A percentile compares a stretch with the other conserved stretches of the same genome.
Conservation (phyloP, 2,329 filamentous ascomycete species). For the Cryoendolithus antarcticus region DNA sequence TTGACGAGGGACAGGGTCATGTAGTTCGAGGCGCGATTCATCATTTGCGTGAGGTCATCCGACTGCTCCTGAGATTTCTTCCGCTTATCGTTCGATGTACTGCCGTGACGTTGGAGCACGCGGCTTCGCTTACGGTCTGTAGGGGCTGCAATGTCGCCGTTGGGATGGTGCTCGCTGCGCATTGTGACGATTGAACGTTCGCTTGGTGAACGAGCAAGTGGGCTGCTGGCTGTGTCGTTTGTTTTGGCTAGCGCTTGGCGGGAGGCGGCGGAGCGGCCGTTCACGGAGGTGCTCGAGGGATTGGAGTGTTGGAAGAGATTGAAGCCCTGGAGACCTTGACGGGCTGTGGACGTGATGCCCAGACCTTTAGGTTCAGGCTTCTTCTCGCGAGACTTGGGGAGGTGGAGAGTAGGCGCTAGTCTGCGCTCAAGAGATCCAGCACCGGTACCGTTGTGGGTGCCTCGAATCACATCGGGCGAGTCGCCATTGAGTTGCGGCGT, state of each 20-base stretch:
- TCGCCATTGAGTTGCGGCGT: neutral
- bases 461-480: neutral
- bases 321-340: slow-evolving; percentile 26
- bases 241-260: slow-evolving; percentile 14
- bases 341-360: slow-evolving; percentile 15
- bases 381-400: slow-evolving; percentile 25
- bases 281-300: slow-evolving; percentile 14
- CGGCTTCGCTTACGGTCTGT: slow-evolving; percentile 23
- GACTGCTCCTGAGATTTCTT: slow-evolving; percentile 49
- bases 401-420: slow-evolving; percentile 65
- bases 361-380: slow-evolving; percentile 20
- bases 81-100: slow-evolving; percentile 8
- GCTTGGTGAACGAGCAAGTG: slow-evolving; percentile 22
- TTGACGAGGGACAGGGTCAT: slow-evolving; percentile 96
- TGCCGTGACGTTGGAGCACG: slow-evolving; percentile 6
- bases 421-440: slow-evolving; percentile 69
- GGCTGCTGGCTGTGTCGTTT: slow-evolving; percentile 9
- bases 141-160: slow-evolving; percentile 7
- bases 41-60: slow-evolving; percentile 94
- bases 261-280: slow-evolving; percentile 11
- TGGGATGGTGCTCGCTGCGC: slow-evolving; percentile 10
- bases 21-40: slow-evolving; percentile 85
- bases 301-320: slow-evolving; percentile 31
- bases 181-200: slow-evolving; percentile 19
- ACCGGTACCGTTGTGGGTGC: slow-evolving; percentile 39